Evolutionary conservation across 176 grass and related monocot genomes (phyloP).

Genomic region (Chloris gayana): DNA sequence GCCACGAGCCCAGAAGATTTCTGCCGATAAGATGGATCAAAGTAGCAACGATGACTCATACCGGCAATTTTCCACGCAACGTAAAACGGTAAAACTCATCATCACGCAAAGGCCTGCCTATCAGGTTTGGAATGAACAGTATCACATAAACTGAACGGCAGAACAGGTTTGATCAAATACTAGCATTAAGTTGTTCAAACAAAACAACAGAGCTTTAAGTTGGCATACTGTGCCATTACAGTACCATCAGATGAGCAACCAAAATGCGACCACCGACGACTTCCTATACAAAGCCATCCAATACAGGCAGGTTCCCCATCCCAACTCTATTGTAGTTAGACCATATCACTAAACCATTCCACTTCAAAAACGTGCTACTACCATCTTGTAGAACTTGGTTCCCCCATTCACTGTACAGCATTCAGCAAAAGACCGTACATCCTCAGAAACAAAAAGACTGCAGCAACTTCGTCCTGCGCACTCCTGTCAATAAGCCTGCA

Average conservation of each 20-base stretch:
- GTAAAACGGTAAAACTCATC: too few relatives aligned
- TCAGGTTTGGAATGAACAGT: too few relatives aligned
- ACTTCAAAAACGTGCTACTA: not conserved
- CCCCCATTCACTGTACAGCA: constrained; percentile 1
- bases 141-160: too few relatives aligned
- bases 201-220: not conserved
- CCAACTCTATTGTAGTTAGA: not conserved
- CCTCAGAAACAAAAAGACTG: constrained; percentile 15
- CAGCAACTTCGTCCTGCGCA: not conserved
- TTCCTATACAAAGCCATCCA: not conserved
- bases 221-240: not conserved
- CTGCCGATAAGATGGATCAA: too few relatives aligned
- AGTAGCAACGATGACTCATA: too few relatives aligned
- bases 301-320: not conserved
- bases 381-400: not conserved
- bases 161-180: too few relatives aligned
- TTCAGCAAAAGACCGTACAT: not conserved
- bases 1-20: too few relatives aligned
- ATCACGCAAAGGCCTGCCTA: too few relatives aligned
- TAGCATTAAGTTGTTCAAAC: not conserved
- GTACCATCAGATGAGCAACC: not conserved
- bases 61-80: too few relatives aligned
- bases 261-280: not conserved
- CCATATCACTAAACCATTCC: not conserved
- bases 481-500: not conserved